Percentiles rank a stretch among this genome's conserved stretches.
Conservation (phyloP, 352 stramenopile genomes). For the Globisporangium apiculatum region DNA sequence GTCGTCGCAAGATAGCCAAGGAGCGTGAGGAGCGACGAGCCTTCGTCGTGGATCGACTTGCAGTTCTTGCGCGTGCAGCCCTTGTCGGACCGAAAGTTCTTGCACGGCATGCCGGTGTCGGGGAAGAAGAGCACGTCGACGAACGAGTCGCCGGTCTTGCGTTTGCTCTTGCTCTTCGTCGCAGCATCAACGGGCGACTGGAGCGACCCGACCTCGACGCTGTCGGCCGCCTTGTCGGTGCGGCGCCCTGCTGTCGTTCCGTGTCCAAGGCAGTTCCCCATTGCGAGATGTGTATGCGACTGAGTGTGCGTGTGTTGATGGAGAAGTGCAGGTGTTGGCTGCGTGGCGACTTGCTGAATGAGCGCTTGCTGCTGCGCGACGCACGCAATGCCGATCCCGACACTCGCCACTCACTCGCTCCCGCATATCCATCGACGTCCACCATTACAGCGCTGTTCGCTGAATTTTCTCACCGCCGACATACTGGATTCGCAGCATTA, state of each 20-base stretch:
- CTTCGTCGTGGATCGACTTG: conserved; percentile 52
- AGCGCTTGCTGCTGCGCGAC: not conserved
- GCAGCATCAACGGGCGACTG: conserved; percentile 3
- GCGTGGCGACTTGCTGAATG: not conserved
- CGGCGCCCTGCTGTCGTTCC: not conserved
- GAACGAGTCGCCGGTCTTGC: conserved; percentile 38
- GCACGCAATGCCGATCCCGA: not conserved
- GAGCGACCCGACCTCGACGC: conserved; percentile 9
- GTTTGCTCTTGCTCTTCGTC: not conserved
- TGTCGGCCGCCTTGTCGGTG: not conserved
- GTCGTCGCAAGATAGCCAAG: conserved; percentile 35
- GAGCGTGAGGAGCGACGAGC: conserved; percentile 50
- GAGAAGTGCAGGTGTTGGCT: not conserved
- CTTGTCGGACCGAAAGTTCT: conserved; percentile 34
- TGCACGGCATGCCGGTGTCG: conserved; percentile 54
- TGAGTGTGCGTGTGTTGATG: not conserved
- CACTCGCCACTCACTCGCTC: no score
- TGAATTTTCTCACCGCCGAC: not conserved
- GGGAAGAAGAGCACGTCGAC: conserved; percentile 72
- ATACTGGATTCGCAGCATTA: not conserved
- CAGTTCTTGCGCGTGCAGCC: conserved; percentile 61
- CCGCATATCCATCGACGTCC: not conserved
- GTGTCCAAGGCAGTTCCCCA: conserved; percentile 56
- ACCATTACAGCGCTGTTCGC: not conserved
- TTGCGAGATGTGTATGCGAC: conserved; percentile 4